A percentile compares a stretch with the other conserved stretches of the same genome.
phyloP scores from a whole-genome alignment of 1,284 basidiomycete species.

The Jaminaea rosea region DNA sequence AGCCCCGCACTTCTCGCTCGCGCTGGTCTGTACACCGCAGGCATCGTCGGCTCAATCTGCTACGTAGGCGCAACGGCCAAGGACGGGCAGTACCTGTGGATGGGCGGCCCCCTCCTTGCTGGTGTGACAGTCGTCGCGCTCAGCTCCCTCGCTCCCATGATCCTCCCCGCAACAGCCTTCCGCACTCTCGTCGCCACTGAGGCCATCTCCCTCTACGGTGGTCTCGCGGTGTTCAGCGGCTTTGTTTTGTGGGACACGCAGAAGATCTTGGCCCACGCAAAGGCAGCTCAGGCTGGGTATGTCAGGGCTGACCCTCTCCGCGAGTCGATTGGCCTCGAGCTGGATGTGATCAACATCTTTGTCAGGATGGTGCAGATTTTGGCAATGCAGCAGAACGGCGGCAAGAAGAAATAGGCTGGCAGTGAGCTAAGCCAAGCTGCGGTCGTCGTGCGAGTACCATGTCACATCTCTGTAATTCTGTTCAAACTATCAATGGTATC shows the following conservation, averaged over 20 bases:
- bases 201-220: constrained; percentile 66
- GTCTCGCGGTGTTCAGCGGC: constrained; percentile 75
- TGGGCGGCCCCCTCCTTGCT: constrained; percentile 61
- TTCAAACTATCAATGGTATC: too few relatives aligned
- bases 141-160: constrained; percentile 74
- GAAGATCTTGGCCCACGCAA: constrained; percentile 68
- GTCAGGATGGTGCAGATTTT: constrained; percentile 75
- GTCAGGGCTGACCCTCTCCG: constrained; percentile 61
- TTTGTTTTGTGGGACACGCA: constrained; percentile 80
- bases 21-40: constrained; percentile 78
- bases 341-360: constrained; percentile 74
- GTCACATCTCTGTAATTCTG: too few relatives aligned
- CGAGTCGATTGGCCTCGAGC: constrained; percentile 64
- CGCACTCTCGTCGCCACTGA: constrained; percentile 69
- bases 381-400: constrained; percentile 48
- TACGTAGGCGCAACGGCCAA: constrained; percentile 82
- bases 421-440: too few relatives aligned
- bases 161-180: constrained; percentile 66
- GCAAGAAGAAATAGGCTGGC: not conserved
- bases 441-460: too few relatives aligned
- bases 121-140: constrained; percentile 74
- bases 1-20: constrained; percentile 76
- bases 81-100: constrained; percentile 73
- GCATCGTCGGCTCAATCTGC: constrained; percentile 67
- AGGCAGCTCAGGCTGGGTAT: constrained; percentile 59